A percentile compares a stretch with the other conserved stretches of the same genome.
phyloP scores from a whole-genome alignment of 352 stramenopile genomes.

The Phytophthora fragariaefolia region DNA sequence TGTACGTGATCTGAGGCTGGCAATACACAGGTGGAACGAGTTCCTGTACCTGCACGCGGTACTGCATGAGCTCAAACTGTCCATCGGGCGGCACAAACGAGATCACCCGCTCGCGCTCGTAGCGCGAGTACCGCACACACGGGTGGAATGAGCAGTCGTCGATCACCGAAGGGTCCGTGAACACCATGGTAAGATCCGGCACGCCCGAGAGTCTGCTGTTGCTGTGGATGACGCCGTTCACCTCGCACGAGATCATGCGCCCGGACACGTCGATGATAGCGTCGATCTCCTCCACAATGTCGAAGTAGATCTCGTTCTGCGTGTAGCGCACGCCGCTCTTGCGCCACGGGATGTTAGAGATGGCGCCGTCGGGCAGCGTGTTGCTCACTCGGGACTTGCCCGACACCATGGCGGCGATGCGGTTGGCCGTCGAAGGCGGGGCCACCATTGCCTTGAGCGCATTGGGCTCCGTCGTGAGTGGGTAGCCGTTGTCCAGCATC shows the following conservation, averaged over 20 bases:
- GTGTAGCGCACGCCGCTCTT: constrained; percentile 96
- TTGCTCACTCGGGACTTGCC: constrained; percentile 93
- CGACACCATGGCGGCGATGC: constrained; percentile 89
- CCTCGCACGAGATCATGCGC: constrained; percentile 94
- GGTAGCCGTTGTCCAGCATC: constrained; percentile 98
- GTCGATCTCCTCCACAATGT: constrained; percentile 98
- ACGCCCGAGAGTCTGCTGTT: constrained; percentile 96
- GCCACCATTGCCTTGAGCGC: constrained; percentile 97
- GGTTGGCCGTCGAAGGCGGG: constrained; percentile 93
- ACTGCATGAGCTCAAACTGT: constrained; percentile 95
- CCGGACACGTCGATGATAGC: constrained; percentile 95
- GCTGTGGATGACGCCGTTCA: constrained; percentile 95
- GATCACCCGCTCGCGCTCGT: constrained; percentile 96
- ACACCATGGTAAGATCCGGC: constrained; percentile 97
- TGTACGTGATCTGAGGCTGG: constrained; percentile 88
- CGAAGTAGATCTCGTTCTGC: constrained; percentile 99
- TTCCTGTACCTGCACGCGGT: constrained; percentile 84
- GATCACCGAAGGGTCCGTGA: constrained; percentile 96
- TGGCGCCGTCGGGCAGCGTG: constrained; percentile 90
- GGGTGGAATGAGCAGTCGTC: constrained; percentile 99
- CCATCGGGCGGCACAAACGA: constrained; percentile 98
- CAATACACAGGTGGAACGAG: constrained; percentile 90
- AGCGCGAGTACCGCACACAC: constrained; percentile 97
- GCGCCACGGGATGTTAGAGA: constrained; percentile 98
- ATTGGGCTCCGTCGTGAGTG: constrained; percentile 97